Base-by-base conservation (phyloP, 1,284 basidiomycete genomes). In the Fistulinella staudtii region DNA sequence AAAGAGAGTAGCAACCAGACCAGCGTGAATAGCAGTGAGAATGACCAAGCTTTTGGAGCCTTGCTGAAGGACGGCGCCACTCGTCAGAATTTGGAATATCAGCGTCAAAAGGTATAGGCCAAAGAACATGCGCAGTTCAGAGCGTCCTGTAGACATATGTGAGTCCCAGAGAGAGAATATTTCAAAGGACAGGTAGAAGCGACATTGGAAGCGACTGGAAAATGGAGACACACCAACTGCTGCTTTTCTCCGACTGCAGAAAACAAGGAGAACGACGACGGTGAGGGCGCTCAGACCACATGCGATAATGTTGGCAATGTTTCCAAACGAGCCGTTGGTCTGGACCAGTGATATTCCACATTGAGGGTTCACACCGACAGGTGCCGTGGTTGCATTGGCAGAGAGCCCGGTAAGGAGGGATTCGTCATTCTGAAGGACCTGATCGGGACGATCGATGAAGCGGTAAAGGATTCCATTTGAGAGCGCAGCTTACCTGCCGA, bases 21-120 rank as follows among this genome's bases (percentile, higher is more conserved):
- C 84, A 1, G 80, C 78, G 63, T 84, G 90, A 6, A 93, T 71
- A 1, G 87, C 81, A 0, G 89, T 89, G 45, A 93, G 56, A 14
- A 79, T 76, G 8, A 82, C 76, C 23, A 93, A 72, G 1, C 76
- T 69, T 0, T 74, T 79, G 15, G 79, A 74, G 36, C 88, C 87
- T 68, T 93, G 90, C 53, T 79, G 63, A 24, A 93, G 69, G 52
- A 93, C 67, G 0, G 88, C 76, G 33, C 86, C 85, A 18, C 81
- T 90, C 9, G 87, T 85, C 43, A 94, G 49, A 36, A 91, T 76
- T 65, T 92, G 86, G 44, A 93, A 72, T 14, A 80, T 79, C 8
- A 89, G 74, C 6, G 86, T 82, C 43, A 89, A 35, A 49, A 83
- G 72, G 67, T 89, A 93, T 1, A 83, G 51, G 29, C 70, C 52